phyloP scores from a whole-genome alignment of 2,329 filamentous ascomycete species.

The Microcera coccophila region DNA sequence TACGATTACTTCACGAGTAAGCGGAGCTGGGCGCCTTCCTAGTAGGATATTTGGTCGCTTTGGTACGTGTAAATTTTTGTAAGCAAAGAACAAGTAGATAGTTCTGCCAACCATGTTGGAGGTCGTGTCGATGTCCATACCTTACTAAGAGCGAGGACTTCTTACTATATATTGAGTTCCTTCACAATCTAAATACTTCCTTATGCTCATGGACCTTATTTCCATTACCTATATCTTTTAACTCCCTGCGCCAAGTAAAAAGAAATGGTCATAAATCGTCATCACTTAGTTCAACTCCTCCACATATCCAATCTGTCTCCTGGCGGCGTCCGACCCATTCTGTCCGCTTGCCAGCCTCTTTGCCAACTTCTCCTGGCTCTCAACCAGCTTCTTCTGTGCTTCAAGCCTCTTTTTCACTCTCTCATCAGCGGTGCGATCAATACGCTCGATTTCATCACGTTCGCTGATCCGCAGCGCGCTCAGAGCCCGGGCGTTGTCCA shows the following conservation, averaged over 20 bases:
- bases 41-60: not conserved
- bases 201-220: too few relatives aligned
- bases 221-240: too few relatives aligned
- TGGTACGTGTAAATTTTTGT: too few relatives aligned
- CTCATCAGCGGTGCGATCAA: constrained; percentile 45
- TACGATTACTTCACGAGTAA: constrained; percentile 4
- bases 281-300: constrained; percentile 44
- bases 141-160: too few relatives aligned
- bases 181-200: too few relatives aligned
- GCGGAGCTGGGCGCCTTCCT: not conserved
- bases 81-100: too few relatives aligned
- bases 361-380: constrained; percentile 41
- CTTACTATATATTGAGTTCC: too few relatives aligned
- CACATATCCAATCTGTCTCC: constrained; percentile 55
- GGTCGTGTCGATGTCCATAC: too few relatives aligned
- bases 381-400: constrained; percentile 52
- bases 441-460: constrained; percentile 46
- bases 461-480: constrained; percentile 48
- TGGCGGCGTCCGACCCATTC: constrained; percentile 24
- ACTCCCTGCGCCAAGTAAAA: constrained; percentile 13
- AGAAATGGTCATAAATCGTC: constrained; percentile 1
- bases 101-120: too few relatives aligned
- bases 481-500: constrained; percentile 48
- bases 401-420: constrained; percentile 44
- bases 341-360: constrained; percentile 42